phyloP scores from a whole-genome alignment of 257 asterid genomes.

The Jacaranda mimosifolia region DNA sequence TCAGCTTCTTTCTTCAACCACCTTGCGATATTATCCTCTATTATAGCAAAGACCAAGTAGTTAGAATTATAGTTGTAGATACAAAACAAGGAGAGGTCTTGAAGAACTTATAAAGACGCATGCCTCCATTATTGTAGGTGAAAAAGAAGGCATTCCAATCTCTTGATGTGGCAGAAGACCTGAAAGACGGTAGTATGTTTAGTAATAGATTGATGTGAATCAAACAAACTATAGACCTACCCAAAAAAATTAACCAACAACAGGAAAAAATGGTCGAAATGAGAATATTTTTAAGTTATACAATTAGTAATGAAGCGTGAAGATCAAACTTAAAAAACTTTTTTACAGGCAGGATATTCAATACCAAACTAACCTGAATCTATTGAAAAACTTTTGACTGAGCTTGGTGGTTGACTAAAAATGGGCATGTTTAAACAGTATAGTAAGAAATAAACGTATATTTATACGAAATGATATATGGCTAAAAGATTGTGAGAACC shows the following conservation, averaged over 20 bases:
- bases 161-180: constrained; percentile 97
- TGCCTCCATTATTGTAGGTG: constrained; percentile 99
- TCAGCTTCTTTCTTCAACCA: constrained; percentile 99
- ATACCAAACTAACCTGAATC: constrained; percentile 65
- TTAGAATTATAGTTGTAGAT: constrained; percentile 30
- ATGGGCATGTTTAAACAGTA: constrained; percentile 33
- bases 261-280: constrained; percentile 18
- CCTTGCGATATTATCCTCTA: constrained; percentile 94
- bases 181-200: constrained; percentile 46
- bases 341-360: background rate
- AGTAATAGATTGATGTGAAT: constrained; percentile 32
- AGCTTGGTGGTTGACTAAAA: constrained; percentile 55
- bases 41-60: constrained; percentile 28
- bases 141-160: constrained; percentile 99
- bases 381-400: constrained; percentile 61
- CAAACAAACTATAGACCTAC: constrained; percentile 13
- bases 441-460: constrained; percentile 20
- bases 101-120: constrained; percentile 35
- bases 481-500: constrained; percentile 53
- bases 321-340: constrained; percentile 21
- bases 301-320: too few relatives aligned
- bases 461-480: constrained; percentile 8
- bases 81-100: constrained; percentile 22
- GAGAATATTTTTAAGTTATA: background rate
- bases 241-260: constrained; percentile 12